A percentile compares a stretch with the other conserved stretches of the same genome.
phyloP scores from a whole-genome alignment of 2,329 filamentous ascomycete species.

The Blastomyces gilchristii region DNA sequence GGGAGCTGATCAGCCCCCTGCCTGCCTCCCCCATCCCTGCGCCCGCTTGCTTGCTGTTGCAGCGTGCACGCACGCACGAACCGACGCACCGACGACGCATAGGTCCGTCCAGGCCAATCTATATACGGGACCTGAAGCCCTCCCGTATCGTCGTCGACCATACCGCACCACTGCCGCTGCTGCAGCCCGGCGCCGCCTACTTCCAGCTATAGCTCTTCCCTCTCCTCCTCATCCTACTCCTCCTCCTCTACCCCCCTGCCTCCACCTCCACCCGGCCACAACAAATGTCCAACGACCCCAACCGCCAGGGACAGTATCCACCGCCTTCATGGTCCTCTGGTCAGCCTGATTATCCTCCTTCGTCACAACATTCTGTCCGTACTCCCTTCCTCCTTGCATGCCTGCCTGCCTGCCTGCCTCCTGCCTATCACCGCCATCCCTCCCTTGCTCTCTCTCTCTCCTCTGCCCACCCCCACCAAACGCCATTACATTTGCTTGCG shows the following conservation, averaged over 20 bases:
- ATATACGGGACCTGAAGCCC: not conserved
- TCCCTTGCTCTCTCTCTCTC: not conserved
- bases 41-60: not conserved
- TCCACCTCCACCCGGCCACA: conserved; percentile 6
- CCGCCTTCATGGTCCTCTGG: conserved; percentile 33
- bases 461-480: conserved; percentile 4
- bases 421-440: not conserved
- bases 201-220: too few species aligned
- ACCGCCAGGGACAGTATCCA: conserved; percentile 39
- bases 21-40: not conserved
- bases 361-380: conserved; percentile 25
- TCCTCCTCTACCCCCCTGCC: too few species aligned
- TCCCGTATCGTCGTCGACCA: conserved; percentile 4
- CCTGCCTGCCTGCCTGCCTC: not conserved
- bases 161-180: conserved; percentile 6
- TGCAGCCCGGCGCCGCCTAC: not conserved
- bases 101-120: not conserved
- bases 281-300: conserved; percentile 38
- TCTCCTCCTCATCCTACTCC: too few species aligned
- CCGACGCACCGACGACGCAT: not conserved
- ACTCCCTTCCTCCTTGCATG: conserved; percentile 3
- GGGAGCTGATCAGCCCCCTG: not conserved
- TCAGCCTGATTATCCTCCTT: conserved; percentile 32
- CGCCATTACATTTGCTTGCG: conserved; percentile 2
- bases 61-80: not conserved